Base-by-base conservation (phyloP, 805 yeast genomes). In the Candida yuanshanica region DNA sequence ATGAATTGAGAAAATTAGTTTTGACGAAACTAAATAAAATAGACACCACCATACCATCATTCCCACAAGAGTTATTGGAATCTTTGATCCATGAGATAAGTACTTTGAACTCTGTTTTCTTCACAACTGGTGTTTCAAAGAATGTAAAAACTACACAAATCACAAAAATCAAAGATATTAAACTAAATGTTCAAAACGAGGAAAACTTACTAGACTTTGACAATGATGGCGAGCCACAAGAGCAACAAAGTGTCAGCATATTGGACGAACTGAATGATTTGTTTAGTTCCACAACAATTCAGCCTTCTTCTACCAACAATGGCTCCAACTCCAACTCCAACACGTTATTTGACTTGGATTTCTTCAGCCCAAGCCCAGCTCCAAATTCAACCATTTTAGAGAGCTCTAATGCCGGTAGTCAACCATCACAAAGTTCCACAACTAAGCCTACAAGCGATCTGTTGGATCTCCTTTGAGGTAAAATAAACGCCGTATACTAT, bases 141-240 rank as follows among this genome's bases (percentile, higher is more conserved):
- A 51, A 50, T 11, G 51, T 55, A n/a, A 61, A 56, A 33, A 50
- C 55, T 8, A 53, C 63, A 8, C 70, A 69, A 39, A 69, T 70
- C 33, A 76, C 76, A 43, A 81, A 79, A 41, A 69, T 90, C 36
- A 88, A 84, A 50, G 97, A 90, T 58, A 76, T 86, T 60, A 80
- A 79, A 49, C 78, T 75, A 46, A 65, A 82, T 50, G 96, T 96
- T 10, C 80, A 77, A 49, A 79, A 78, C 44, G 96, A 88, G 54
- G 96, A 88, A 52, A 87, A 86, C 51, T 69, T 93, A 50, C 74
- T 91, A 38, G 96, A 91, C 59, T 80, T 91, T 49, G 96, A 83
- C 53, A 87, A 80, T 45, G 39, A 37, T n/a, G 42, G 57, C 10
- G 51, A 51, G 9, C 43, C 38, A 7, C 46, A 39, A 1, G 50